Base-by-base conservation (phyloP, 805 yeast genomes). In the Yamadazyma phyllophila region DNA sequence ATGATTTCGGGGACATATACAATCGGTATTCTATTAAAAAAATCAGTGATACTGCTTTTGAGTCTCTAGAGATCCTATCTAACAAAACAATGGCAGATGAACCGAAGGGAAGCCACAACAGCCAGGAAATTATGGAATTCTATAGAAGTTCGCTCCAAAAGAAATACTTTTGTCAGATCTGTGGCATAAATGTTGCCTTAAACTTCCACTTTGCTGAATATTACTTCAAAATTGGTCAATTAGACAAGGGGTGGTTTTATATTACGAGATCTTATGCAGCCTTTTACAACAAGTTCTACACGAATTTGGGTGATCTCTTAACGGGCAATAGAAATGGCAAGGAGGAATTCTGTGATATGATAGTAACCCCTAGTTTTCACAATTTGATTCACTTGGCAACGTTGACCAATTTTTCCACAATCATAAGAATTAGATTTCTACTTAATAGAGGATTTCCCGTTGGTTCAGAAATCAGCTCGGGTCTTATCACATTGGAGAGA, bases 361-460 rank as follows among this genome's bases (percentile, higher is more conserved):
- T 60, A 13, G 45, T 67, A 42, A 72, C 62, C 34, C 77, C 72
- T 43, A 47, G 47, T 30, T 44, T 65, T 14, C 71, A 67, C 47
- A 51, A 54, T 40, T 54, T 65, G 17, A 60, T 74, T 49, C 79
- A 75, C 53, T 69, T 65, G 48, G 53, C 65, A 2, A 58, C 65
- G 26, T 71, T 60, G 37, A 37, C 58, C 11, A 54, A 52, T 30
- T 37, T 62, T 20, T 58, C 65, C 8, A 39, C 53, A 33, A 47
- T 60, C 26, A 53, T 55, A 2, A 44, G 62, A 46, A 53, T 60
- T 7, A 54, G 47, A 17, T 41, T 52, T 24, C 37, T 54, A 36
- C 36, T 36, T n/a, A 39, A 43, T 29, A 45, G 46, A 20, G 26
- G 39, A 1, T 17, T 32, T 2, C 33, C 32, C 8, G 16, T 12